These are phyloP conservation scores for Apiotrichum montevideense DNA, from an alignment of 1,284 basidiomycete species.

Conservation along the genomic window DNA sequence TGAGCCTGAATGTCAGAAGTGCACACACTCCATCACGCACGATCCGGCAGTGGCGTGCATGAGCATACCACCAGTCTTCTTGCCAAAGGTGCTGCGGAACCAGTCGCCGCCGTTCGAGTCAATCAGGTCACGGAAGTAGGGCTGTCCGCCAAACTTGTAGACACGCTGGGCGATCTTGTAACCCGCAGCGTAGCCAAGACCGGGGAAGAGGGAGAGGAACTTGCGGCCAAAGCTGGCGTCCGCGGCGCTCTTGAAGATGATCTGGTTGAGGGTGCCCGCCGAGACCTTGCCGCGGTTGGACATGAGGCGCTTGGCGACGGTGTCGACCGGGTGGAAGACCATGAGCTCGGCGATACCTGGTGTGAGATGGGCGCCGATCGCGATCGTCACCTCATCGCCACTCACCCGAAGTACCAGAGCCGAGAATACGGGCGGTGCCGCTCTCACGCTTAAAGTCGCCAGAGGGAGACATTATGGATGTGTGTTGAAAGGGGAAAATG, in stretches of 20 bases:
- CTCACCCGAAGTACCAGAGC: slow-evolving; percentile 83
- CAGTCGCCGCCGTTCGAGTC: slow-evolving; percentile 64
- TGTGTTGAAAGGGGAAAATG: not conserved
- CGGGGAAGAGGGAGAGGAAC: slow-evolving; percentile 89
- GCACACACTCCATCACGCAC: slow-evolving; percentile 47
- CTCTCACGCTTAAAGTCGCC: slow-evolving; percentile 58
- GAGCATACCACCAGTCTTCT: slow-evolving; percentile 90
- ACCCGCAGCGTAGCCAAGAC: slow-evolving; percentile 93
- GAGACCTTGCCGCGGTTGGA: slow-evolving; percentile 83
- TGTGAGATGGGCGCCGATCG: not conserved
- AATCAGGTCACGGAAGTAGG: slow-evolving; percentile 92
- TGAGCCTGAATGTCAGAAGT: slow-evolving; percentile 53
- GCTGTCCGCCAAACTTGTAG: slow-evolving; percentile 98
- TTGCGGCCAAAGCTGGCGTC: slow-evolving; percentile 63
- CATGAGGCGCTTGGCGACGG: slow-evolving; percentile 95
- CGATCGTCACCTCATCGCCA: slow-evolving; percentile 3
- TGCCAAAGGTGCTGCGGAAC: slow-evolving; percentile 84
- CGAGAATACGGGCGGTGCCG: slow-evolving; percentile 80
- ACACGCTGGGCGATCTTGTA: slow-evolving; percentile 92
- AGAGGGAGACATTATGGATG: slow-evolving; percentile 36
- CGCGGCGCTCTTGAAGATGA: slow-evolving; percentile 85
- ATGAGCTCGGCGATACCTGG: slow-evolving; percentile 88
- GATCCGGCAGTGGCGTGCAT: slow-evolving; percentile 92
- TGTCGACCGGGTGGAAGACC: slow-evolving; percentile 88
- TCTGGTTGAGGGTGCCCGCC: slow-evolving; percentile 56